phyloP scores from a whole-genome alignment of 176 grass and related monocot genomes.

The Stipa capillata region DNA sequence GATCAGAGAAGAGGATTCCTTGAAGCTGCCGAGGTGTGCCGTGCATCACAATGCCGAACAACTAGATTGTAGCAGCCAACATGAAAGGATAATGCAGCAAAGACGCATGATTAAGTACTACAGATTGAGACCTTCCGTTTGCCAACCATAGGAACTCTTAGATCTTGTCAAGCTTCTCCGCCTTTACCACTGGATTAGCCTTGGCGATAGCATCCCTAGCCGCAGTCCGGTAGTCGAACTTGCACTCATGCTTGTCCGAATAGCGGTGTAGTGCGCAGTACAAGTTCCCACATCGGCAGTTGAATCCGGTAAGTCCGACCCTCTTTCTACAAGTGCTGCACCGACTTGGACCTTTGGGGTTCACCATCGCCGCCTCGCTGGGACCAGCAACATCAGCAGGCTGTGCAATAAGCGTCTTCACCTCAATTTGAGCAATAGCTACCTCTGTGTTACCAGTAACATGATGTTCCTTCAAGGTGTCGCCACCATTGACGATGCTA shows the following conservation, averaged over 20 bases:
- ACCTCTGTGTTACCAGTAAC: constrained; percentile 10
- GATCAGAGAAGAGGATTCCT: constrained; percentile 10
- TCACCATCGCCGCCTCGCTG: neutral
- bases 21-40: constrained; percentile 28
- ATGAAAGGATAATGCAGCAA: constrained; percentile 38
- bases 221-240: constrained; percentile 76
- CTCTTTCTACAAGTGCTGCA: constrained; percentile 69
- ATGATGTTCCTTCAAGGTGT: constrained; percentile 35
- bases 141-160: constrained; percentile 21
- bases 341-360: constrained; percentile 59
- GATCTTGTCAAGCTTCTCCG: constrained; percentile 96
- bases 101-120: neutral
- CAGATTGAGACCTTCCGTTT: neutral
- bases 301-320: constrained; percentile 82
- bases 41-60: constrained; percentile 29
- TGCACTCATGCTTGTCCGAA: constrained; percentile 83
- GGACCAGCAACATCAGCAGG: constrained; percentile 27
- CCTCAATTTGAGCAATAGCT: constrained; percentile 31
- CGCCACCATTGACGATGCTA: constrained; percentile 64
- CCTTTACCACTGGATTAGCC: constrained; percentile 91
- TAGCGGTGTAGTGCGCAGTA: constrained; percentile 74
- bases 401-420: constrained; percentile 12
- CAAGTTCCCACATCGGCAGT: constrained; percentile 78
- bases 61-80: constrained; percentile 30
- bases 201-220: constrained; percentile 91